Evolutionary conservation across 2,329 filamentous ascomycete genomes (phyloP), one percentile per base, ranked within the genome.

Genomic region (Myriosclerotinia scirpicola): DNA sequence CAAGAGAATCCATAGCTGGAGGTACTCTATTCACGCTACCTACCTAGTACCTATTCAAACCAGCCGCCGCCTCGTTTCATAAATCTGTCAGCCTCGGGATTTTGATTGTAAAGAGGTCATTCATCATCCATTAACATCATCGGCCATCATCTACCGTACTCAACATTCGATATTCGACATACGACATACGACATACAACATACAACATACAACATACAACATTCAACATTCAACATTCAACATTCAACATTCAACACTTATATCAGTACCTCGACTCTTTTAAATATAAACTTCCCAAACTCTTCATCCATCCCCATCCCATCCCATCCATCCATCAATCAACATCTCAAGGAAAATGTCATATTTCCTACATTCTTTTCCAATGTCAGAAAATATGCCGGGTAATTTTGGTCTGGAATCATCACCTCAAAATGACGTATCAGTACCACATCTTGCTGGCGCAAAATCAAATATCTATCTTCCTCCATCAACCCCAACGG

Each of bases 401-500:
- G 71, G 72, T 55, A 71, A 72, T 69, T 73, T 74, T 58, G 67
- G 67, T 62, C 62, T 73, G 54, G 52, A 69, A 4, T 67, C 67
- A 38, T 54, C 66, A 59, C 22, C 46, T 26, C 67, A 73, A 53
- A 40, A 55, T n/a, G 69, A 67, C 36, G 59, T 67, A 34, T 48
- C 73, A 48, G 30, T 34, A 44, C 42, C 71, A 44, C 72, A 71
- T 56, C 63, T 74, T 5, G 72, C 72, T 3, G 75, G 75, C 52
- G 71, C 75, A 44, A 77, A 75, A 69, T 77, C 77, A 7, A 75
- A 78, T 62, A 71, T 81, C 71, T 81, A 81, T 68, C 79, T 78
- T 71, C 79, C 79, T 48, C 80, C 80, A 26, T 75, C 75, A 44
- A 78, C 79, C 48, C 77, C 77, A 8, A 76, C 77, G 38, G 73